Conservation (phyloP, 306 rosid genomes). For the Dryas alaskensis region DNA sequence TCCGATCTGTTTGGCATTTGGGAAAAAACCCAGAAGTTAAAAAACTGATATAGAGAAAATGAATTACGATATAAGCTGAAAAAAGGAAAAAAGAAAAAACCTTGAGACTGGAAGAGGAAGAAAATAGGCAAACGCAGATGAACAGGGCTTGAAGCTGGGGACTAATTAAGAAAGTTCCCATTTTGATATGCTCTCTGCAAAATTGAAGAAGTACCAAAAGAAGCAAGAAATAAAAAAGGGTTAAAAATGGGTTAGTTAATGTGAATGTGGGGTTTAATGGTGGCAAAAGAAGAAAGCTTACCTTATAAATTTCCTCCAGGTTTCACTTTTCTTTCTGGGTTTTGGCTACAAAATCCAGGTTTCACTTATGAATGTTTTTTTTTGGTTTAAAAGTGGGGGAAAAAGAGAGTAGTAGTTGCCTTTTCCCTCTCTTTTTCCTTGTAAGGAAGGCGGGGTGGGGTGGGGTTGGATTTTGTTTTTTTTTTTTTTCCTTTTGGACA, state of each 20-base stretch:
- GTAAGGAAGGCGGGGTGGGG: background rate
- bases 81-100: conserved; percentile 28
- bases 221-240: background rate
- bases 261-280: conserved; percentile 6
- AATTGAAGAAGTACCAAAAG: background rate
- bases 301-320: too few relatives aligned
- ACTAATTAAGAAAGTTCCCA: conserved; percentile 13
- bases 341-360: background rate
- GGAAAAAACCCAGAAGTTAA: conserved; percentile 12
- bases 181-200: conserved; percentile 34
- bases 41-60: background rate
- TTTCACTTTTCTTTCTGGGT: background rate
- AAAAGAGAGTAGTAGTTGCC: background rate
- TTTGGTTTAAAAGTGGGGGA: too few relatives aligned
- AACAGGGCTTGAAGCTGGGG: conserved; percentile 39
- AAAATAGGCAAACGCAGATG: conserved; percentile 46
- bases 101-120: conserved; percentile 52
- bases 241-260: background rate
- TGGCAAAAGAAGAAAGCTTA: background rate
- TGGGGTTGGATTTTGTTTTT: background rate
- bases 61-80: background rate
- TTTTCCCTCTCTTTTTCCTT: background rate
- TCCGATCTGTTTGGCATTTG: conserved; percentile 62
- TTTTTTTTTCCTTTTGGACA: too few relatives aligned
- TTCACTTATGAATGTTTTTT: background rate